phyloP scores from a whole-genome alignment of 495 filamentous ascomycete genomes.

The Trypethelium eluteriae region DNA sequence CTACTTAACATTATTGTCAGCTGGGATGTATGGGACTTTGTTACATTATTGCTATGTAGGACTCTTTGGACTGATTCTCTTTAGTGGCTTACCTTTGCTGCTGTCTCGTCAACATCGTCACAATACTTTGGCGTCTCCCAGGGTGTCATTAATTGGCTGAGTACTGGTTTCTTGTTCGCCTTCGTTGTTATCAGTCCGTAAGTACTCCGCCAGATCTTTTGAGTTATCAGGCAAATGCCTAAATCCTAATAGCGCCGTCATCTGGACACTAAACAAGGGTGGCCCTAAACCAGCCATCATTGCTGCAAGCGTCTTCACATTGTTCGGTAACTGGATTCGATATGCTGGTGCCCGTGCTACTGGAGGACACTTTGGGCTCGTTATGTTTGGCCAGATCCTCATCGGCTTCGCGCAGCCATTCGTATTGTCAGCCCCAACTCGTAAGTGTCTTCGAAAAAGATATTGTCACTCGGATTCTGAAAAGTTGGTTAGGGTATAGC shows the following conservation, averaged over 20 bases:
- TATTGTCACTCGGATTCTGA: background rate
- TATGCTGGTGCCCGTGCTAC: slow-evolving; percentile 66
- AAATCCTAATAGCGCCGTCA: slow-evolving; percentile 44
- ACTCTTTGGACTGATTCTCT: background rate
- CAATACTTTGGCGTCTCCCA: slow-evolving; percentile 67
- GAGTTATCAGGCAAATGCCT: background rate
- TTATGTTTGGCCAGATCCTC: slow-evolving; percentile 93
- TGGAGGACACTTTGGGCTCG: slow-evolving; percentile 59
- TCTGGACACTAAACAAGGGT: slow-evolving; percentile 71
- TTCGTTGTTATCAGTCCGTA: slow-evolving; percentile 67
- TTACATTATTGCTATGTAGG: background rate
- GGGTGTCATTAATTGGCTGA: slow-evolving; percentile 84
- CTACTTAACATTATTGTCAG: slow-evolving; percentile 87
- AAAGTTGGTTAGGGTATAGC: slow-evolving; percentile 48
- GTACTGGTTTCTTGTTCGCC: slow-evolving; percentile 76
- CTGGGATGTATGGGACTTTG: slow-evolving; percentile 64
- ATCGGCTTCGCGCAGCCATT: slow-evolving; percentile 88
- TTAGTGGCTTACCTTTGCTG: slow-evolving; percentile 89
- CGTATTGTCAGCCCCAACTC: slow-evolving; percentile 78
- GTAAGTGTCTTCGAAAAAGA: slow-evolving; percentile 24
- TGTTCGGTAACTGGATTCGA: slow-evolving; percentile 87
- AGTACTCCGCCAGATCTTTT: slow-evolving; percentile 29
- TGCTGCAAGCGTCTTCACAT: slow-evolving; percentile 58
- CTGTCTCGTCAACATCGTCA: slow-evolving; percentile 69
- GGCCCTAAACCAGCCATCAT: slow-evolving; percentile 75